Evolutionary conservation across 2,329 filamentous ascomycete genomes (phyloP), one percentile per base, ranked within the genome.

Genomic region (Aureobasidium mangrovei): DNA sequence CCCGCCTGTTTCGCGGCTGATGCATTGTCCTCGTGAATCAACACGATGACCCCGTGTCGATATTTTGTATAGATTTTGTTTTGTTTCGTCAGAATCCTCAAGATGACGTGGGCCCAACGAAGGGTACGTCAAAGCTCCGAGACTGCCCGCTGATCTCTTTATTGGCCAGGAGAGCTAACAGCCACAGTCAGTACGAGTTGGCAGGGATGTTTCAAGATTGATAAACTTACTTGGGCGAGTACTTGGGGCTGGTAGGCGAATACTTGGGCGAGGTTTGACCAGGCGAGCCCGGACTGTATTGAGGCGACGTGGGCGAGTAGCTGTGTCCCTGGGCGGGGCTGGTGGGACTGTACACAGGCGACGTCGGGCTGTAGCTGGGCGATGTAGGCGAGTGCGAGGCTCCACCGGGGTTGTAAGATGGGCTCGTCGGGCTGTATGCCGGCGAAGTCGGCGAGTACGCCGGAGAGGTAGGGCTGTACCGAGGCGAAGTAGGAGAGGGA

Each of bases 391-490:
- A 65, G 53, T 62, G 58, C 4, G 77, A 79, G 31, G 58, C 56
- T 40, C 59, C 59, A 8, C 56, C 58, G 24, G 58, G 58, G 42
- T 58, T 59, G 60, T 65, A 69, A 24, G 62, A 61, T 28, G 67
- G 67, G 29, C 70, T 65, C 3, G 65, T 66, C 3, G 68, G 67
- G n/a, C 53, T 56, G 61, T 75, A 75, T 28, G 70, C 70, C 46
- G 74, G 74, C 33, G 73, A 76, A 26, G 74, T 73, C 32, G 75
- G 75, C 45, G 73, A 76, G 66, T 76, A 77, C 39, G 73, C 77
- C 29, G 80, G 80, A 27, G 78, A 81, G 3, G 80, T 80, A 9
- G 80, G 78, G 55, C 76, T 80, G 67, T 82, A 83, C 57, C 75
- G 78, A 7, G 80, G 80, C 39, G 79, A 82, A 0, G 79, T 81